phyloP scores from a whole-genome alignment of 2,329 filamentous ascomycete species.

The Conoideocrella luteorostrata region DNA sequence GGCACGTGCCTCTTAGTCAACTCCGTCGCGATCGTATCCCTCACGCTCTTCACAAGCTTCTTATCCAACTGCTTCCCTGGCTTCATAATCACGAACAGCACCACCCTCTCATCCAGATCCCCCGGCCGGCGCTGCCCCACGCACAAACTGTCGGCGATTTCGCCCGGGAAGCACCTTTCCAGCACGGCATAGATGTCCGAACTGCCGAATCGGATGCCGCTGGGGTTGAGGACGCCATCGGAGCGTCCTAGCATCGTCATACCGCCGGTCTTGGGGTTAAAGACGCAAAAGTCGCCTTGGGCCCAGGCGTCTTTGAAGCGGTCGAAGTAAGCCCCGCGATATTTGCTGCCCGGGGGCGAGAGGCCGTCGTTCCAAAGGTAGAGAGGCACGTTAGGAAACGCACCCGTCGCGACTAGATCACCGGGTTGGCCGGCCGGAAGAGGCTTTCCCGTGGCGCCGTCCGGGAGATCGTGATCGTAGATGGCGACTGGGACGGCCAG shows the following conservation, averaged over 20 bases:
- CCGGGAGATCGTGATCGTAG: conserved; percentile 57
- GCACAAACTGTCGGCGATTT: conserved; percentile 67
- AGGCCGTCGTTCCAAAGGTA: conserved; percentile 54
- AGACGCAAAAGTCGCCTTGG: conserved; percentile 71
- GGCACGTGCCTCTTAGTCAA: conserved; percentile 71
- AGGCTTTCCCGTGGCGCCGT: conserved; percentile 33
- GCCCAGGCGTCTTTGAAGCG: conserved; percentile 68
- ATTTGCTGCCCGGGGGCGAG: conserved; percentile 47
- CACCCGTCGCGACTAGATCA: conserved; percentile 63
- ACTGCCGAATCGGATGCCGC: conserved; percentile 71
- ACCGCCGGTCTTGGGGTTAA: conserved; percentile 61
- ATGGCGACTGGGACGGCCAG: conserved; percentile 47
- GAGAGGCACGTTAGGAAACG: conserved; percentile 72
- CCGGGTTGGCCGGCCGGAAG: conserved; percentile 58
- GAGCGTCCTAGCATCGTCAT: conserved; percentile 63
- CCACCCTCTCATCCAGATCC: conserved; percentile 47
- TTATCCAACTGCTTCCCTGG: conserved; percentile 50
- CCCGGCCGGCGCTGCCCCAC: conserved; percentile 66
- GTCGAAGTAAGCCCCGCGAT: conserved; percentile 54
- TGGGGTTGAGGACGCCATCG: conserved; percentile 76
- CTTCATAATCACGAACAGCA: conserved; percentile 50
- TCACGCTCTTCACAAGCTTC: conserved; percentile 51
- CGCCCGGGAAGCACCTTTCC: conserved; percentile 56
- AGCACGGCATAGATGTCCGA: conserved; percentile 75
- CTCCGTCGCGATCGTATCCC: conserved; percentile 57